phyloP scores from a whole-genome alignment of 495 filamentous ascomycete genomes.

The Lophiotrema nucula region DNA sequence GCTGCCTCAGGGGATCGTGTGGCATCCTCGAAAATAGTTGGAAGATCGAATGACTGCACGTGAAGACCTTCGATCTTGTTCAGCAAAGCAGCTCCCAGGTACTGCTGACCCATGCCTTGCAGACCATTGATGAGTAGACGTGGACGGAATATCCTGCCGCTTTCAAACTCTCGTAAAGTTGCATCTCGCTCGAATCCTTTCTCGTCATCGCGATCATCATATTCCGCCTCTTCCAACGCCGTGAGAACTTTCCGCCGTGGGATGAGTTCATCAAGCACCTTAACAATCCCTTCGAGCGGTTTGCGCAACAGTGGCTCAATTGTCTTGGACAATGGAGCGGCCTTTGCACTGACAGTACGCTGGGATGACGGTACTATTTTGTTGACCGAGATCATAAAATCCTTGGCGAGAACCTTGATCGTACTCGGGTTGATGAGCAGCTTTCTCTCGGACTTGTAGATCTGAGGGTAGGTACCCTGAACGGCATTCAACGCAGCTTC shows the following conservation, averaged over 20 bases:
- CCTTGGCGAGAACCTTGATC: conserved; percentile 81
- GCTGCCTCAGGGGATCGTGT: conserved; percentile 74
- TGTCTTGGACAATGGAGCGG: conserved; percentile 69
- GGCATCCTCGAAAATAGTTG: conserved; percentile 71
- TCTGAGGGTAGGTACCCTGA: conserved; percentile 91
- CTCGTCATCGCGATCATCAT: conserved; percentile 75
- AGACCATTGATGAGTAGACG: conserved; percentile 74
- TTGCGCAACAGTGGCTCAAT: conserved; percentile 79
- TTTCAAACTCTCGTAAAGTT: conserved; percentile 84
- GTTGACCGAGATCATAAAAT: conserved; percentile 95
- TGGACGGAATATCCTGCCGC: conserved; percentile 83
- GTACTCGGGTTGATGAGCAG: conserved; percentile 80
- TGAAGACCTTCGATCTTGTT: conserved; percentile 90
- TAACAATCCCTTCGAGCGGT: conserved; percentile 65
- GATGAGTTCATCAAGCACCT: conserved; percentile 69
- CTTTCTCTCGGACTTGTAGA: conserved; percentile 88
- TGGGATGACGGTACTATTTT: conserved; percentile 95
- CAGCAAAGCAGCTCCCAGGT: conserved; percentile 80
- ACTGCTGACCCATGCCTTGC: conserved; percentile 90
- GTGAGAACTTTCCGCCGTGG: conserved; percentile 81
- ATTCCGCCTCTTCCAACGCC: conserved; percentile 90
- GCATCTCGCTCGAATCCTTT: conserved; percentile 80
- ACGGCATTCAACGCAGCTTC: conserved; percentile 99
- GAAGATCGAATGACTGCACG: conserved; percentile 91
- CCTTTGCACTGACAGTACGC: conserved; percentile 76